These are phyloP conservation scores for Sphaerobolus stellatus DNA, from an alignment of 1,284 basidiomycete genomes.

Conservation along the genomic window DNA sequence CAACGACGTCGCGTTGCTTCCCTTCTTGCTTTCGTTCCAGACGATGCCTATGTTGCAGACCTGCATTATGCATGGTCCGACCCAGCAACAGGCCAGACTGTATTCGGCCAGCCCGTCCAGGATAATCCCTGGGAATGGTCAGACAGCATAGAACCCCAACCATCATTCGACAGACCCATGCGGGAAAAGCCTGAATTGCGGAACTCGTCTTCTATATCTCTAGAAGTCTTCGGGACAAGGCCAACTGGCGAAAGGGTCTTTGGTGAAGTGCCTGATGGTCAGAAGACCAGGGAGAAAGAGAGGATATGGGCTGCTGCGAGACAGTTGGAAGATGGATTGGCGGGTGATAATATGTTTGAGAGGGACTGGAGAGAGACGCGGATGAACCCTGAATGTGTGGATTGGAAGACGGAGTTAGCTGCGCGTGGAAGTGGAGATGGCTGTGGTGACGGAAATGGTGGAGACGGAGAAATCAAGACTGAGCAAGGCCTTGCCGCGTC, in stretches of 20 bases:
- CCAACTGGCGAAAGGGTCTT: slow-evolving; percentile 60
- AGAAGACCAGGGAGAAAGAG: slow-evolving; percentile 1
- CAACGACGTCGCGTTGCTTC: slow-evolving; percentile 21
- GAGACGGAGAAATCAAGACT: background rate
- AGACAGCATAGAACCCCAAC: slow-evolving; percentile 62
- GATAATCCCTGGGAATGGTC: slow-evolving; percentile 85
- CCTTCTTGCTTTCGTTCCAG: slow-evolving; percentile 54
- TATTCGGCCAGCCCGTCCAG: slow-evolving; percentile 53
- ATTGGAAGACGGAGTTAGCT: slow-evolving; percentile 6
- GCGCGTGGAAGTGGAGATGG: background rate
- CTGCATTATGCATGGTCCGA: slow-evolving; percentile 54
- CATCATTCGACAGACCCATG: slow-evolving; percentile 21
- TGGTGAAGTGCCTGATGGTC: slow-evolving; percentile 4
- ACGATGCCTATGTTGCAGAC: slow-evolving; percentile 50
- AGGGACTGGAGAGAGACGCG: slow-evolving; percentile 74
- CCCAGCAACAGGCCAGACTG: slow-evolving; percentile 49
- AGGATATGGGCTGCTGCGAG: slow-evolving; percentile 7
- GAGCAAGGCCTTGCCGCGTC: background rate
- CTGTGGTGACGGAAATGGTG: background rate
- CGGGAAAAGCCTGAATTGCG: slow-evolving; percentile 42
- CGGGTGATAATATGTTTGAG: slow-evolving; percentile 61
- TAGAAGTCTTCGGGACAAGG: slow-evolving; percentile 66
- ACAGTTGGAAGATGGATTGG: slow-evolving; percentile 60
- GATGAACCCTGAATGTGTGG: too few species aligned
- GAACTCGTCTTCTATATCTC: slow-evolving; percentile 69